Evolutionary conservation across 2,329 filamentous ascomycete species (phyloP).

Genomic region (Colletotrichum caudatum): DNA sequence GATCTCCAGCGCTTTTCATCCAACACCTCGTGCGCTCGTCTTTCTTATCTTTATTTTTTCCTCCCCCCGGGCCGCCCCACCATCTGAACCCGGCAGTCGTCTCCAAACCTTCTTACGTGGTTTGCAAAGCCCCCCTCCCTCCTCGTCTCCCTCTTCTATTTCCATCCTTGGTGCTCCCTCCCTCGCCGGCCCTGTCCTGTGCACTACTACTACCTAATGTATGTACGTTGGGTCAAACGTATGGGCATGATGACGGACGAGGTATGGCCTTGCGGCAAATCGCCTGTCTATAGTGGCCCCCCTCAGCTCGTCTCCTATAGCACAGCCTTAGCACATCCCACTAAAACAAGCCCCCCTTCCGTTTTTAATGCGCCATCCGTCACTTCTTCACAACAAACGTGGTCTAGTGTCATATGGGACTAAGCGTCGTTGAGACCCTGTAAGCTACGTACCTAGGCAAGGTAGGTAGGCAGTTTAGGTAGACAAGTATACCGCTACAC

Average conservation of each 20-base stretch:
- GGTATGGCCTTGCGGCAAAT: constrained; percentile 30
- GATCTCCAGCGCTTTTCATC: constrained; percentile 10
- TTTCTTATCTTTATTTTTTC: background rate
- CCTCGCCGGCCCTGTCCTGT: background rate
- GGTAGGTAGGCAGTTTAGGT: no score
- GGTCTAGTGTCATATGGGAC: constrained; percentile 24
- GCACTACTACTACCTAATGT: background rate
- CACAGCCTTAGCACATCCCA: constrained; percentile 5
- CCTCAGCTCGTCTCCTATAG: constrained; percentile 13
- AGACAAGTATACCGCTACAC: no score
- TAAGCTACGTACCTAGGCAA: background rate
- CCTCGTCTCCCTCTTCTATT: background rate
- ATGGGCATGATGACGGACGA: constrained; percentile 13
- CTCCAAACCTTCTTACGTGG: background rate
- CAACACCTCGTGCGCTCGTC: constrained; percentile 4
- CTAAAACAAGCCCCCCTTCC: constrained; percentile 10
- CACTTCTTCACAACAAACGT: constrained; percentile 11
- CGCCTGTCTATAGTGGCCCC: constrained; percentile 1
- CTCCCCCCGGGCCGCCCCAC: background rate
- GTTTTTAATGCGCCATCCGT: constrained; percentile 30
- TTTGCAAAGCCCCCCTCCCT: background rate
- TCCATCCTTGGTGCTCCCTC: background rate
- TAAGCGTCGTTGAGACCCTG: constrained; percentile 6
- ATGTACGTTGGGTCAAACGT: constrained; percentile 22
- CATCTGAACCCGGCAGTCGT: background rate